A percentile compares a stretch with the other conserved stretches of the same genome.
Conservation (phyloP, 495 filamentous ascomycete species). For the Penicillium lividum region DNA sequence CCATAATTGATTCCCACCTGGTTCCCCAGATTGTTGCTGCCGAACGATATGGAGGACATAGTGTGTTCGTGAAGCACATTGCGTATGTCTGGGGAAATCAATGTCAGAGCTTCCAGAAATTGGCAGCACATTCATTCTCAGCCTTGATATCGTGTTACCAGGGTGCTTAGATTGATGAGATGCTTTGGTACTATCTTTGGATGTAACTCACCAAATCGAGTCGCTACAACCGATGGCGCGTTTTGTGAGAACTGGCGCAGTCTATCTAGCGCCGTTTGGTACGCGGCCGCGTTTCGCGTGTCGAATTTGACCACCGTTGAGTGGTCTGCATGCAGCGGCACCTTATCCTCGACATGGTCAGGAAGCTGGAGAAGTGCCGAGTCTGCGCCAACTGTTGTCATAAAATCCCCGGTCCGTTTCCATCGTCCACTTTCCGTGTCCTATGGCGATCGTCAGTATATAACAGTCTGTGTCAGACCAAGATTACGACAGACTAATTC, state of each 20-base stretch:
- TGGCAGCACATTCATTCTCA: slow-evolving; percentile 1
- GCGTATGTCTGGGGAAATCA: slow-evolving; percentile 1
- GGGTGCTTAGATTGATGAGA: slow-evolving; percentile 3
- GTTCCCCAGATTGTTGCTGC: slow-evolving; percentile 5
- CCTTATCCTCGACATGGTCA: slow-evolving; percentile 18
- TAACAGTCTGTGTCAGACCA: slow-evolving; percentile 5
- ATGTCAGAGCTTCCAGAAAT: neutral
- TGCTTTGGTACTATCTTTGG: neutral
- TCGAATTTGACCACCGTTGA: slow-evolving; percentile 19
- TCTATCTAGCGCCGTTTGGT: slow-evolving; percentile 18
- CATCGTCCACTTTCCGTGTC: slow-evolving; percentile 22
- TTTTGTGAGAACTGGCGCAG: slow-evolving; percentile 13
- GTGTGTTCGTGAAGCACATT: neutral
- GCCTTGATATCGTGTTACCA: neutral
- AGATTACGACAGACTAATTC: slow-evolving; percentile 10
- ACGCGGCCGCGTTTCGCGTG: slow-evolving; percentile 14
- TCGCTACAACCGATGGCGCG: slow-evolving; percentile 18
- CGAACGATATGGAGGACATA: slow-evolving; percentile 9
- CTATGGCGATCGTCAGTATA: slow-evolving; percentile 17
- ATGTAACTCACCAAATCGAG: slow-evolving; percentile 16
- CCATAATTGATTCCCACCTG: slow-evolving; percentile 12
- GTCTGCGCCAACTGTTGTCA: slow-evolving; percentile 16
- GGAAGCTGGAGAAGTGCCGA: slow-evolving; percentile 20
- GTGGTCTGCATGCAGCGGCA: slow-evolving; percentile 18
- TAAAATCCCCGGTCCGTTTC: slow-evolving; percentile 21